Base-by-base conservation (phyloP, 1,139 yeast genomes). In the Suhomyces panamericanus region DNA sequence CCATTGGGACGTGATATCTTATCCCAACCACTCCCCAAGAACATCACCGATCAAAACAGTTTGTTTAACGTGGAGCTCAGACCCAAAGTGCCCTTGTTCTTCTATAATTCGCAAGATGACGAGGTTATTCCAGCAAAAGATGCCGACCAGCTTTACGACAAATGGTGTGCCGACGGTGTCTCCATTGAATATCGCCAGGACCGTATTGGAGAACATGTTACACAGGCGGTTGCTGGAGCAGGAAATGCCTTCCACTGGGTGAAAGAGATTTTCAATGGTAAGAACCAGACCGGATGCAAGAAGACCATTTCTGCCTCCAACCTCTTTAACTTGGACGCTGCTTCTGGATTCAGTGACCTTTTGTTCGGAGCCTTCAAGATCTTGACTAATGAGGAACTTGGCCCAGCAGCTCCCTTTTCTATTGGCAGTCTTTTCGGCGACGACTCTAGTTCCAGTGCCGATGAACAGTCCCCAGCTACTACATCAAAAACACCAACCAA, bases 1-100 rank as follows among this genome's bases (percentile, higher is more conserved):
- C 30, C n/a, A 5, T 16, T 9, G 35, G 35, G n/a, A 9, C 11
- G 4, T 13, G n/a, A 9, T 12, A 20, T 11, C 10, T 31, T 11
- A 20, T 17, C 9, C 14, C 15, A 20, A 15, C 29, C 10, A 22
- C 16, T 11, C 22, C 24, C n/a, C 26, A 6, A 12, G 6, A 31
- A 31, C 13, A 16, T 31, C 16, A 15, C 15, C 6, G 30, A 20
- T 13, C 27, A 22, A 11, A 20, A 30, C 17, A 14, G n/a, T 22
- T 13, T 30, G 15, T 24, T 38, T 6, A 22, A 14, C 12, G 9
- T 22, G 16, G n/a, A 29, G 4, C n/a, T 11, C 12, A 44, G 55
- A 30, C 74, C 74, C 3, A 47, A 62, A 29, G 58, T 67, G 12
- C 74, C 73, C 1, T 39, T 69, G 4, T 68, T 69, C 40, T 55